A percentile compares a stretch with the other conserved stretches of the same genome.
phyloP scores from a whole-genome alignment of 1,284 basidiomycete species.

The Cryptococcus sp. region DNA sequence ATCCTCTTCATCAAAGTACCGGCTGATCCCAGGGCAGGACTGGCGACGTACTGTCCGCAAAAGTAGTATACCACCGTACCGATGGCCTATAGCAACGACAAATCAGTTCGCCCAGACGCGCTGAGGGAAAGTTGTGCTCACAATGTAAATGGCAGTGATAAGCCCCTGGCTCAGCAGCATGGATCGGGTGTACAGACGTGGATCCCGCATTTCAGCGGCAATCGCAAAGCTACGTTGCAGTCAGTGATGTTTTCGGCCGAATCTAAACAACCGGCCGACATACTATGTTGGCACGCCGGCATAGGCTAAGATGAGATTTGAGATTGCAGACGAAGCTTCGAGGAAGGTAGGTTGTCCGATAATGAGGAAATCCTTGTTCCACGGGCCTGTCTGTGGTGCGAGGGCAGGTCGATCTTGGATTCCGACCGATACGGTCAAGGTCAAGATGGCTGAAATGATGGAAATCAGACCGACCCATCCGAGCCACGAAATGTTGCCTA shows the following conservation, averaged over 20 bases:
- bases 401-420: constrained; percentile 43
- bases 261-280: neutral
- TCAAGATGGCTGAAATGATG: constrained; percentile 33
- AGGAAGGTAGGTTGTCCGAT: constrained; percentile 30
- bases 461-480: constrained; percentile 43
- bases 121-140: constrained; percentile 2
- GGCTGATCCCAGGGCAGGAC: constrained; percentile 52
- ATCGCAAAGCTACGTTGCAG: constrained; percentile 7
- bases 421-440: constrained; percentile 44
- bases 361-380: constrained; percentile 35
- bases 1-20: constrained; percentile 50
- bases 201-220: constrained; percentile 36
- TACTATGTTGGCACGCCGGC: constrained; percentile 27
- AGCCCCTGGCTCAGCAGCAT: constrained; percentile 34
- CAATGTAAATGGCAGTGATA: constrained; percentile 36
- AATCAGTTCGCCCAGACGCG: neutral
- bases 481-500: constrained; percentile 36
- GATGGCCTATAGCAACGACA: constrained; percentile 15
- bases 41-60: constrained; percentile 50
- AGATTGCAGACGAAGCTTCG: constrained; percentile 34
- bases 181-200: constrained; percentile 33
- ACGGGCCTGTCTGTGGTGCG: constrained; percentile 40
- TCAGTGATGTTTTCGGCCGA: neutral
- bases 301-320: constrained; percentile 41
- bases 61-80: constrained; percentile 34